Evolutionary conservation across 768 basidiomycete genomes (phyloP), one percentile per base, ranked within the genome.

Genomic region (Kwoniella europaea): DNA sequence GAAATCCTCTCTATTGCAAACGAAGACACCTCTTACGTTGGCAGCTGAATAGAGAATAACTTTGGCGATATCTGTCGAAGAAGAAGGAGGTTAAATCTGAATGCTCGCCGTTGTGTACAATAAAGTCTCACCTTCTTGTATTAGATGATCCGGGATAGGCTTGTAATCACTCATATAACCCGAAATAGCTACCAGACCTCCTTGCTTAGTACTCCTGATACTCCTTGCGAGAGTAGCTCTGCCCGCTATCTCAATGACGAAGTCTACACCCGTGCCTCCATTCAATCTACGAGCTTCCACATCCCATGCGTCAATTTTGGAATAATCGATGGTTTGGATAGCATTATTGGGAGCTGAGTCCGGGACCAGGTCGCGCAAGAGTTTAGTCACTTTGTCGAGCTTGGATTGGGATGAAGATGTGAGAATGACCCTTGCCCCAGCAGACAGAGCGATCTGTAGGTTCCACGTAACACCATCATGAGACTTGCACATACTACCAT

Each of bases 391-490:
- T 35, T 87, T 71, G 57, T 71, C 71, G 29, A 81, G 85, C 74
- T 91, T 91, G 58, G 86, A 85, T 73, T 90, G 89, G 0, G 88
- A 89, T 0, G 89, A 90, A 0, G 90, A 90, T 0, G 90, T 91
- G 29, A 86, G 86, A 73, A 91, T 90, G 68, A 90, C 89, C 1
- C 82, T 87, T 2, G 89, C 90, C 44, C 90, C 90, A 9, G 88
- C 85, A 2, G 88, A 88, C 54, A 89, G 86, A 2, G 90, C 89
- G 56, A 91, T 82, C 80, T 90, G 88, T 2, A 88, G 82, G 2
- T 16, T 9, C 20, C 18, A n/a, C 20, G 20, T 20, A 27, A 16
- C 24, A 35, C 13, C 24, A 18, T 4, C 44, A 3, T 64, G 24
- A 24, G 46, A 22, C 22, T 12, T 0, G 43, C 29, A 10, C 5